Percentiles rank a stretch among this genome's conserved stretches.
Conservation (phyloP, 2,329 filamentous ascomycete genomes). For the Penicillium corylophilum region DNA sequence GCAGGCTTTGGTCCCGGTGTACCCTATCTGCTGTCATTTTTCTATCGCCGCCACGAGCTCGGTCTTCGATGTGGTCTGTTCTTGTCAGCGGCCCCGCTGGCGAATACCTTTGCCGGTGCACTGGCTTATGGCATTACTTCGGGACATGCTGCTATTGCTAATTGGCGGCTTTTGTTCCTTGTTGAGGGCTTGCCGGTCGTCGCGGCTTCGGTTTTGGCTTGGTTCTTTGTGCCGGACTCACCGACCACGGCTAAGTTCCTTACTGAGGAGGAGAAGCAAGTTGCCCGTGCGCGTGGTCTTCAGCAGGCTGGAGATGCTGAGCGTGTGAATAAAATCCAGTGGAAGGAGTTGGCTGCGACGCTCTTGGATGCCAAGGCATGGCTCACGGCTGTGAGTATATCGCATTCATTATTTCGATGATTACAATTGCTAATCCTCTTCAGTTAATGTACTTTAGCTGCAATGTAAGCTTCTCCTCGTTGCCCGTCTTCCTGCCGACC, state of each 20-base stretch:
- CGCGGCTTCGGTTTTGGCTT: conserved; percentile 55
- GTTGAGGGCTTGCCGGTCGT: conserved; percentile 65
- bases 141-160: conserved; percentile 55
- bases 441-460: conserved; percentile 59
- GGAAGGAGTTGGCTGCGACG: conserved; percentile 48
- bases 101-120: conserved; percentile 74
- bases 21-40: conserved; percentile 56
- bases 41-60: conserved; percentile 59
- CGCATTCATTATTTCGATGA: neutral
- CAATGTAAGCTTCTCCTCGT: conserved; percentile 64
- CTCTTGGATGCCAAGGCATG: conserved; percentile 50
- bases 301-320: conserved; percentile 53
- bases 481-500: conserved; percentile 64
- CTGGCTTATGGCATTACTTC: conserved; percentile 65
- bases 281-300: conserved; percentile 56
- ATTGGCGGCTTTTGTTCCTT: conserved; percentile 66
- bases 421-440: neutral
- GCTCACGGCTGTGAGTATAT: conserved; percentile 43
- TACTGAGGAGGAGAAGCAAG: conserved; percentile 56
- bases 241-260: conserved; percentile 56
- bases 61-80: conserved; percentile 59
- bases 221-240: conserved; percentile 55
- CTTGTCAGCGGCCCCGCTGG: conserved; percentile 61
- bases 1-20: conserved; percentile 48
- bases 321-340: conserved; percentile 43